Conservation (phyloP, 2,329 filamentous ascomycete genomes). For the Fusarium sp. region DNA sequence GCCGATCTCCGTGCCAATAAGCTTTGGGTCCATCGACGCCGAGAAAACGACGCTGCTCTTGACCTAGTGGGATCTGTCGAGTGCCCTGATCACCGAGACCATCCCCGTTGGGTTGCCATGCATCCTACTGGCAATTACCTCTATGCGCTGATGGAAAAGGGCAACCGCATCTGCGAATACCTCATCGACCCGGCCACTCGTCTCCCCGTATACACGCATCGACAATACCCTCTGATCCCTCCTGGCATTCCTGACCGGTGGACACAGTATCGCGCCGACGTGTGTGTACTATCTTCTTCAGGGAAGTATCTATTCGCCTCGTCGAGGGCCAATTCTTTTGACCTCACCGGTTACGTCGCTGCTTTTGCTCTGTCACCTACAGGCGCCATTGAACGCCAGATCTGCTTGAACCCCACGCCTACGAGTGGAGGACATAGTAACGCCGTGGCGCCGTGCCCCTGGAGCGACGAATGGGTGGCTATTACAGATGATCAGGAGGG, state of each 20-base stretch:
- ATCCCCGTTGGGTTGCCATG: conserved; percentile 90
- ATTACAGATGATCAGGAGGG: conserved; percentile 90
- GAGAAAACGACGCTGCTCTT: conserved; percentile 57
- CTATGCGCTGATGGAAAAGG: conserved; percentile 91
- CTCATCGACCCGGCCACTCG: conserved; percentile 79
- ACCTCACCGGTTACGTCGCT: conserved; percentile 84
- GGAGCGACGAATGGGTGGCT: conserved; percentile 90
- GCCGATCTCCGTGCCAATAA: conserved; percentile 83
- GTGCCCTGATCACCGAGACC: conserved; percentile 78
- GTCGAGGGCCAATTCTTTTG: conserved; percentile 80
- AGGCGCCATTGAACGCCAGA: conserved; percentile 81
- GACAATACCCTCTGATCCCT: conserved; percentile 82
- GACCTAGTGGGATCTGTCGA: conserved; percentile 78
- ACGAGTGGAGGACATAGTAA: conserved; percentile 92
- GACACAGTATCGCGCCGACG: conserved; percentile 85
- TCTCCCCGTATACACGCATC: conserved; percentile 82
- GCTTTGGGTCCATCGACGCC: conserved; percentile 87
- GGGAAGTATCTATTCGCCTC: conserved; percentile 86
- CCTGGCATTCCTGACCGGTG: conserved; percentile 69
- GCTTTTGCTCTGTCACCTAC: conserved; percentile 78
- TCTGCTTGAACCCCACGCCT: conserved; percentile 85
- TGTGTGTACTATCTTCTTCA: conserved; percentile 78
- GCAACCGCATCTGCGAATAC: conserved; percentile 86
- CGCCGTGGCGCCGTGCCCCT: conserved; percentile 85
- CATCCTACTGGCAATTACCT: conserved; percentile 82